These are phyloP conservation scores for Fragilaria radians DNA, from an alignment of 108 stramenopile species.

Conservation along the genomic window DNA sequence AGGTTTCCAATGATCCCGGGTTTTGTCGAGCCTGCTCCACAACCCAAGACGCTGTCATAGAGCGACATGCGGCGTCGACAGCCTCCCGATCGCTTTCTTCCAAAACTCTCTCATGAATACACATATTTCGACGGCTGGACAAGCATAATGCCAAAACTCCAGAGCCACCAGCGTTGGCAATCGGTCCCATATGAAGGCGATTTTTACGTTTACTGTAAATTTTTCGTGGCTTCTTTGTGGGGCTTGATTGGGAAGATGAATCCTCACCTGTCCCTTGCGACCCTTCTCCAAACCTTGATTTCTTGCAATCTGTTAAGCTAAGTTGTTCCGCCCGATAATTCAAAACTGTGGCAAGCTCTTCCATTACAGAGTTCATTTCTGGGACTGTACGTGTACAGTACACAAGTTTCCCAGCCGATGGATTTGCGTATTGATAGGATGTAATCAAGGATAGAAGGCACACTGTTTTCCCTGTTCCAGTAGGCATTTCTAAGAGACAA, in stretches of 20 bases:
- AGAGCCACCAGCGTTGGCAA: constrained; percentile 63
- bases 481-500: constrained; percentile 98
- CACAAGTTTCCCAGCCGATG: constrained; percentile 91
- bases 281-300: not conserved
- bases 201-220: constrained; percentile 17
- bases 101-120: constrained; percentile 94
- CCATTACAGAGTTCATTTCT: constrained; percentile 98
- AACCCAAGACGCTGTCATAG: constrained; percentile 98
- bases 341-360: constrained; percentile 93
- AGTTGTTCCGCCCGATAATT: constrained; percentile 80
- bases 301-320: constrained; percentile 28
- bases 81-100: constrained; percentile 93
- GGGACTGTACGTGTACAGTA: constrained; percentile 99
- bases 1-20: constrained; percentile 77
- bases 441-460: constrained; percentile 96
- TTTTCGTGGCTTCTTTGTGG: constrained; percentile 28
- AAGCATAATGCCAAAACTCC: constrained; percentile 92
- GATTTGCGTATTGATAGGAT: constrained; percentile 92
- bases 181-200: constrained; percentile 57
- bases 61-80: constrained; percentile 95
- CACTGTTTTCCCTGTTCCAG: constrained; percentile 72
- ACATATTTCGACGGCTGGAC: constrained; percentile 97
- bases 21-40: constrained; percentile 60
- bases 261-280: constrained; percentile 5
- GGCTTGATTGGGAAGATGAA: not conserved